Conservation (phyloP, 2,329 filamentous ascomycete species). For the Graphium sp. region DNA sequence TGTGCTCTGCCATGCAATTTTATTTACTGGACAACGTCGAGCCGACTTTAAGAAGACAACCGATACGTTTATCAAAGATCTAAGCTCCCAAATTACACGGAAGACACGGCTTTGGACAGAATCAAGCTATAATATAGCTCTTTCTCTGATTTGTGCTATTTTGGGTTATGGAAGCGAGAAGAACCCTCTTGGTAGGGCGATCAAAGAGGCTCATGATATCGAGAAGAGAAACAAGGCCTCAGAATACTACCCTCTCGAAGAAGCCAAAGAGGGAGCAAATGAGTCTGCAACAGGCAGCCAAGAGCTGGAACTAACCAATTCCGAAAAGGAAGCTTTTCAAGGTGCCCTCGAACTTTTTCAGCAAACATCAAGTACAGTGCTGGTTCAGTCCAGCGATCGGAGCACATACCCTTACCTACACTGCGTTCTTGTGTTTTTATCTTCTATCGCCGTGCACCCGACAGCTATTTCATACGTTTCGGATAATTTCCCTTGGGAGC, state of each 20-base stretch:
- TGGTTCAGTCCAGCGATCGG: too few species aligned
- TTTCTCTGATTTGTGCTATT: slow-evolving; percentile 1
- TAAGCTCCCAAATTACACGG: slow-evolving; percentile 28
- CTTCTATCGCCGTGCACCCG: too few species aligned
- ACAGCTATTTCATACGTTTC: slow-evolving; percentile 27
- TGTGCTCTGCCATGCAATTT: too few species aligned
- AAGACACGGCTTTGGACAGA: slow-evolving; percentile 33
- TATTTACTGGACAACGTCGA: too few species aligned
- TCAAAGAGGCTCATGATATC: not conserved
- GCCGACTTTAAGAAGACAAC: not conserved
- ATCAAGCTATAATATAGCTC: slow-evolving; percentile 31
- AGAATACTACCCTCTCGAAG: too few species aligned
- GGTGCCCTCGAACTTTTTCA: too few species aligned
- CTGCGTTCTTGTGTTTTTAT: too few species aligned
- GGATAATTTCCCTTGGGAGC: slow-evolving; percentile 32
- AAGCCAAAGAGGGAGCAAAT: not conserved
- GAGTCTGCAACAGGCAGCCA: too few species aligned
- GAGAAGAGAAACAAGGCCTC: not conserved
- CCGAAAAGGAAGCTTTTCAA: too few species aligned
- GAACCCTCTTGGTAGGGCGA: not conserved
- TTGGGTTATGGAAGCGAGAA: slow-evolving; percentile 1
- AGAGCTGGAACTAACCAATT: too few species aligned
- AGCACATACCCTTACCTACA: too few species aligned
- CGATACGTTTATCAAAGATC: not conserved
- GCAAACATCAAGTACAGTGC: too few species aligned